Evolutionary conservation across 106 monocot genomes (phyloP).

Genomic region (Apostasia ramifera): DNA sequence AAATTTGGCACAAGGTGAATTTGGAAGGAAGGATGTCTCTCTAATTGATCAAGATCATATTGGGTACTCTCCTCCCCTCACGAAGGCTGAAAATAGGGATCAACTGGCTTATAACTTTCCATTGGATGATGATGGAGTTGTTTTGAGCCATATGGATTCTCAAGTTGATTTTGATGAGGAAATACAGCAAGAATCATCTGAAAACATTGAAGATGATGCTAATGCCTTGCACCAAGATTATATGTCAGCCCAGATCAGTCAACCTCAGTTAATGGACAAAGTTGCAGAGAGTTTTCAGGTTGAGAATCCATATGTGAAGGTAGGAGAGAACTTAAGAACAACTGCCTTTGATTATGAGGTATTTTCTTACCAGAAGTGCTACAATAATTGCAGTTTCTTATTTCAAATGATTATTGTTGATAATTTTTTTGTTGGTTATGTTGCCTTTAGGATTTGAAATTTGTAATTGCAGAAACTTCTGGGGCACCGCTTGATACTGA

Average conservation of each 20-base stretch:
- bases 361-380: slow-evolving; percentile 4
- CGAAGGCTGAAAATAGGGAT: slow-evolving; percentile 28
- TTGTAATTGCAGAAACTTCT: slow-evolving; percentile 27
- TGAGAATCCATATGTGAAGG: slow-evolving; percentile 22
- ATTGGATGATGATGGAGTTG: slow-evolving; percentile 23
- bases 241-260: slow-evolving; percentile 26
- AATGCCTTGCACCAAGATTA: slow-evolving; percentile 23
- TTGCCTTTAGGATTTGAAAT: slow-evolving; percentile 36
- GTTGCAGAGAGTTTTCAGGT: slow-evolving; percentile 35
- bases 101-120: slow-evolving; percentile 27
- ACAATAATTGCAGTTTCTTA: too few relatives aligned
- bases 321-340: slow-evolving; percentile 19
- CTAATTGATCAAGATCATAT: slow-evolving; percentile 82
- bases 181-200: slow-evolving; percentile 27
- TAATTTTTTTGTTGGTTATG: slow-evolving; percentile 6
- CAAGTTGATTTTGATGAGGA: slow-evolving; percentile 47
- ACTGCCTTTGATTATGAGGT: slow-evolving; percentile 67
- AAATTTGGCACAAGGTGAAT: slow-evolving; percentile 82
- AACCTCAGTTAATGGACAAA: slow-evolving; percentile 22
- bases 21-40: slow-evolving; percentile 70
- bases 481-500: slow-evolving; percentile 33
- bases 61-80: slow-evolving; percentile 24
- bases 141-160: slow-evolving; percentile 29
- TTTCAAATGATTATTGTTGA: background rate
- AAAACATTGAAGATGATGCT: slow-evolving; percentile 21